Conservation (phyloP, 257 asterid species). For the Nicotiana tomentosiformis region DNA sequence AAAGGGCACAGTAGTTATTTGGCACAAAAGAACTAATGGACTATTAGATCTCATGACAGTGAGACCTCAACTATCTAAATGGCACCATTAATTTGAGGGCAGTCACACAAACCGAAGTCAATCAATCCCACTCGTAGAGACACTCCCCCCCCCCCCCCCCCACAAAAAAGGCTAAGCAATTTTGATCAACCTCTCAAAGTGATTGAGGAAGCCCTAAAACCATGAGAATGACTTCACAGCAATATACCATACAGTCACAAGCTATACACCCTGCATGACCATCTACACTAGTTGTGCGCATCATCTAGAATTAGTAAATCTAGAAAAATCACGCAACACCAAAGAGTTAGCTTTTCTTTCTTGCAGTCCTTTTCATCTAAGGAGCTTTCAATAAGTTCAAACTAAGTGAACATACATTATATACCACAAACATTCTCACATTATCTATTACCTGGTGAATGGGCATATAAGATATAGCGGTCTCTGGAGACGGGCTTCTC, state of each 20-base stretch:
- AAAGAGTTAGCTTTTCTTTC: neutral
- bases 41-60: neutral
- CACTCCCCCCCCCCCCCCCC: neutral
- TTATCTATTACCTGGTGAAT: constrained; percentile 74
- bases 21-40: neutral
- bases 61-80: neutral
- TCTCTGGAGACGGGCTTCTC: constrained; percentile 78
- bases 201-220: neutral
- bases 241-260: neutral
- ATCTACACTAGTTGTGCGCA: neutral
- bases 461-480: constrained; percentile 65
- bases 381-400: neutral
- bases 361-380: neutral
- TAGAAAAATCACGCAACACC: neutral
- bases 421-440: constrained; percentile 1
- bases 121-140: neutral
- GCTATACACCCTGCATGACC: neutral
- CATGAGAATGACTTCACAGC: constrained; percentile 3
- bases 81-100: neutral
- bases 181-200: neutral
- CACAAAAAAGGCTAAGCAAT: neutral
- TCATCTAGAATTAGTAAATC: neutral
- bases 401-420: neutral
- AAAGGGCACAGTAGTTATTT: neutral
- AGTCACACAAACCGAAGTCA: neutral